A percentile compares a stretch with the other conserved stretches of the same genome.
phyloP scores from a whole-genome alignment of 139 green algal species.

The Chlorella sorokiniana region DNA sequence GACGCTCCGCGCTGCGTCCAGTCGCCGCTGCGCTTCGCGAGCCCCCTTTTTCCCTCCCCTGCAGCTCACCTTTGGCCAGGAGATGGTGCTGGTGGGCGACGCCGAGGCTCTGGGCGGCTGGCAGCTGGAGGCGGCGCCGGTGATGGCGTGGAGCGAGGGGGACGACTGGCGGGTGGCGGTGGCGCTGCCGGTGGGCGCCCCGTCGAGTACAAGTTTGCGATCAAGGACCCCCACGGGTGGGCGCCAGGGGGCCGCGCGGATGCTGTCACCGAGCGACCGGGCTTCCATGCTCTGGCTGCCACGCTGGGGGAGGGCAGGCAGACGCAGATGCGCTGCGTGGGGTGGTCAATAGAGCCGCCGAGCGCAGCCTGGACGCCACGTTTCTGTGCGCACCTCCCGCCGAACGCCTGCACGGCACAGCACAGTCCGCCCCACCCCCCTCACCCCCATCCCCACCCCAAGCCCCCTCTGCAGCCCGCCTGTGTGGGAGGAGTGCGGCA shows the following conservation, averaged over 20 bases:
- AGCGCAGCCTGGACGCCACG: too few species aligned
- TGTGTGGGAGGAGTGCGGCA: slow-evolving; percentile 25
- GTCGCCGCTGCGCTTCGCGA: too few species aligned
- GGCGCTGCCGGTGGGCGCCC: slow-evolving; percentile 49
- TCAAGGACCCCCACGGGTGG: not conserved
- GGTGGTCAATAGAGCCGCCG: too few species aligned
- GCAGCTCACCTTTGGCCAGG: slow-evolving; percentile 49
- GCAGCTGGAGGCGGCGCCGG: slow-evolving; percentile 43
- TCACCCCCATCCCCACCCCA: not conserved
- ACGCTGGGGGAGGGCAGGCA: not conserved
- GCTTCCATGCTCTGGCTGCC: too few species aligned
- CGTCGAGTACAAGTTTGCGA: slow-evolving; percentile 70
- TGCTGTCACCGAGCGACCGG: too few species aligned
- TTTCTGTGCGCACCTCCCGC: too few species aligned
- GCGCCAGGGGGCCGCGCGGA: too few species aligned
- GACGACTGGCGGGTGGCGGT: slow-evolving; percentile 63
- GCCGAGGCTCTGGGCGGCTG: slow-evolving; percentile 50
- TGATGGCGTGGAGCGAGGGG: slow-evolving; percentile 72
- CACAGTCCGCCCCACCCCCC: not conserved
- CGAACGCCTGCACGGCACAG: too few species aligned
- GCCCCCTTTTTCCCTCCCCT: too few species aligned
- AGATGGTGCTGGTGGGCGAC: slow-evolving; percentile 43
- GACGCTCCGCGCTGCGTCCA: too few species aligned
- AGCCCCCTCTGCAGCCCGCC: not conserved
- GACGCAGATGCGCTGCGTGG: too few species aligned